A percentile compares a stretch with the other conserved stretches of the same genome.
Evolutionary conservation across 1,284 basidiomycete species (phyloP).

Genomic region (Microbotryomycetes sp.): DNA sequence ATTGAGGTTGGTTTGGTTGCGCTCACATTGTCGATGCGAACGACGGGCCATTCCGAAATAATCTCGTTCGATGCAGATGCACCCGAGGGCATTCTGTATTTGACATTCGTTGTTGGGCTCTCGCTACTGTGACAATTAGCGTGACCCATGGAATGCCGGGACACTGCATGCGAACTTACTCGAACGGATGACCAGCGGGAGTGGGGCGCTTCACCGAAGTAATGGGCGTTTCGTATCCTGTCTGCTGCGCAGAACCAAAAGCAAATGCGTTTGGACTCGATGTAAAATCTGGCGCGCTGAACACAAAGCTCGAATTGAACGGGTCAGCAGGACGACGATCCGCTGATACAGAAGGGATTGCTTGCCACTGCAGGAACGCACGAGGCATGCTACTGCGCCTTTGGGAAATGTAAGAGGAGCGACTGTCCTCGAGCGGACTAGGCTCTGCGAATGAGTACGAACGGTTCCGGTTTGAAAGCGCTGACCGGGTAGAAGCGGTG

Average conservation of each 20-base stretch:
- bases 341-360: not conserved
- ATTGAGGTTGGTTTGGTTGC: not conserved
- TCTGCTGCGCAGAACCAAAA: not conserved
- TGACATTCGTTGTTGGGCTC: not conserved
- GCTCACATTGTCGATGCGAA: slow-evolving; percentile 25
- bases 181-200: not conserved
- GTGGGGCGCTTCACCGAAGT: not conserved
- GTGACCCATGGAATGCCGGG: not conserved
- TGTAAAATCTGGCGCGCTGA: not conserved
- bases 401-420: too few species aligned
- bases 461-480: too few species aligned
- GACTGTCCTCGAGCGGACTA: too few species aligned
- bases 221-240: not conserved
- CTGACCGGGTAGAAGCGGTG: too few species aligned
- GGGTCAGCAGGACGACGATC: not conserved
- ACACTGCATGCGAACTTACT: not conserved
- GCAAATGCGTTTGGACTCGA: not conserved
- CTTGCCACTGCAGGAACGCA: not conserved
- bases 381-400: not conserved
- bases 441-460: too few species aligned
- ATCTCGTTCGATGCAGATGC: not conserved
- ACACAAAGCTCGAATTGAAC: not conserved
- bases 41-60: slow-evolving; percentile 19
- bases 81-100: not conserved
- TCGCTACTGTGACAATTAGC: not conserved